Percentiles rank a stretch among this genome's conserved stretches.
phyloP scores from a whole-genome alignment of 306 rosid species.

The Gleditsia sinensis region DNA sequence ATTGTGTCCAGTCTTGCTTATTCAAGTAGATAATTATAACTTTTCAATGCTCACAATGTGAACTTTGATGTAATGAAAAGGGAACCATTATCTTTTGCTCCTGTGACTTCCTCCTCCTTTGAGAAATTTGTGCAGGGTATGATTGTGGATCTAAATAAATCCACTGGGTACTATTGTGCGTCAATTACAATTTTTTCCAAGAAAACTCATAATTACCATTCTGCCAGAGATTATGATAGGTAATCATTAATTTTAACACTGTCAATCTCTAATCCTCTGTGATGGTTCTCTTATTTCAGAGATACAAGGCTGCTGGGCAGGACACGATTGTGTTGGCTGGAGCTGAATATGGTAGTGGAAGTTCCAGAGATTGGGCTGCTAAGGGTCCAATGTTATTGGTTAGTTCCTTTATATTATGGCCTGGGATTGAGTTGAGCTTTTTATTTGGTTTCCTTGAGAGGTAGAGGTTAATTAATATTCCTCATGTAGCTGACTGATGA shows the following conservation, averaged over 20 bases:
- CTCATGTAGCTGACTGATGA: conserved; percentile 1
- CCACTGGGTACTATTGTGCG: conserved; percentile 12
- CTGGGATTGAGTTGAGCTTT: conserved; percentile 1
- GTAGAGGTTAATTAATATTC: neutral
- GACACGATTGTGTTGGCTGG: conserved; percentile 88
- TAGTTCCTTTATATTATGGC: conserved; percentile 35
- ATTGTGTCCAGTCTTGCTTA: conserved; percentile 13
- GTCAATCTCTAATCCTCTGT: conserved; percentile 23
- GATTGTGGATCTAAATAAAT: conserved; percentile 4
- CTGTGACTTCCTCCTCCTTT: neutral
- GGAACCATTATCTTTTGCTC: conserved; percentile 4
- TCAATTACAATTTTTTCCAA: conserved; percentile 1
- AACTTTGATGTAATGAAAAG: neutral
- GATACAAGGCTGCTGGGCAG: conserved; percentile 72
- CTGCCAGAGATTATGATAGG: conserved; percentile 7
- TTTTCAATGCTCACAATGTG: conserved; percentile 12
- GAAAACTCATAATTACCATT: neutral
- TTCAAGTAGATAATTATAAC: conserved; percentile 3
- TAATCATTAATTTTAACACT: neutral
- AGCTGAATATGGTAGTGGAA: conserved; percentile 93
- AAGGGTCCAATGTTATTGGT: conserved; percentile 98
- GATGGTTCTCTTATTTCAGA: conserved; percentile 51
- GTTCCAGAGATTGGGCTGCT: conserved; percentile 97
- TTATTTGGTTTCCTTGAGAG: conserved; percentile 1
- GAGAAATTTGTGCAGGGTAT: neutral